Percentiles rank a stretch among this genome's conserved stretches.
These are phyloP conservation scores for Botryosphaeria dothidea DNA, from an alignment of 2,329 filamentous ascomycete genomes.

Conservation along the genomic window DNA sequence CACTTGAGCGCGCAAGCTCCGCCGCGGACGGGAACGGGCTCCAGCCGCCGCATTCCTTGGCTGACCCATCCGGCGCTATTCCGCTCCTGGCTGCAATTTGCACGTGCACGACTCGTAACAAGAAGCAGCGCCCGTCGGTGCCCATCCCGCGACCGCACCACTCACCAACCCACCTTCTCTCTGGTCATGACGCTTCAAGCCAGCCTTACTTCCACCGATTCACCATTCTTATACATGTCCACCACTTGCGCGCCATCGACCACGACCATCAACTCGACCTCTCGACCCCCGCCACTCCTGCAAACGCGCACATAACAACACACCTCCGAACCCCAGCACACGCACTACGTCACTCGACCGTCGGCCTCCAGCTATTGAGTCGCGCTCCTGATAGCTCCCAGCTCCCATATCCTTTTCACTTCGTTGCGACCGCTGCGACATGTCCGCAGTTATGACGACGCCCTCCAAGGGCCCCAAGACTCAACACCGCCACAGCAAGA, in stretches of 20 bases:
- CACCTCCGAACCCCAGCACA: neutral
- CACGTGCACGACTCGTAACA: neutral
- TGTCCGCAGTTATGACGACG: slow-evolving; percentile 20
- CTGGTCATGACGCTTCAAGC: slow-evolving; percentile 9
- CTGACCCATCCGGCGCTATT: neutral
- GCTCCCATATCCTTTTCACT: neutral
- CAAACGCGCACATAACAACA: slow-evolving; percentile 18
- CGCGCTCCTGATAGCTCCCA: neutral
- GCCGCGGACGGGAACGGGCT: neutral
- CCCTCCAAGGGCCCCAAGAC: slow-evolving; percentile 35
- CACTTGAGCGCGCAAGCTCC: neutral
- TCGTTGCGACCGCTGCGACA: neutral
- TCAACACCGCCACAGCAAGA: slow-evolving; percentile 31
- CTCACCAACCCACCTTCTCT: slow-evolving; percentile 8
- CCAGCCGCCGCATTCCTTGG: neutral
- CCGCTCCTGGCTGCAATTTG: neutral
- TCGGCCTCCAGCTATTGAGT: neutral
- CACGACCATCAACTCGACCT: slow-evolving; percentile 9
- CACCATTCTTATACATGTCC: slow-evolving; percentile 19
- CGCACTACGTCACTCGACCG: slow-evolving; percentile 16
- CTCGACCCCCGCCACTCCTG: slow-evolving; percentile 10
- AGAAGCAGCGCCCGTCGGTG: slow-evolving; percentile 11
- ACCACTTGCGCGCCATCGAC: slow-evolving; percentile 2
- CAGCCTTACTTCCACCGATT: slow-evolving; percentile 5
- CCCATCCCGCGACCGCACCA: slow-evolving; percentile 5